Evolutionary conservation across 2,329 filamentous ascomycete species (phyloP).

Genomic region (Leptodontidium sp.): DNA sequence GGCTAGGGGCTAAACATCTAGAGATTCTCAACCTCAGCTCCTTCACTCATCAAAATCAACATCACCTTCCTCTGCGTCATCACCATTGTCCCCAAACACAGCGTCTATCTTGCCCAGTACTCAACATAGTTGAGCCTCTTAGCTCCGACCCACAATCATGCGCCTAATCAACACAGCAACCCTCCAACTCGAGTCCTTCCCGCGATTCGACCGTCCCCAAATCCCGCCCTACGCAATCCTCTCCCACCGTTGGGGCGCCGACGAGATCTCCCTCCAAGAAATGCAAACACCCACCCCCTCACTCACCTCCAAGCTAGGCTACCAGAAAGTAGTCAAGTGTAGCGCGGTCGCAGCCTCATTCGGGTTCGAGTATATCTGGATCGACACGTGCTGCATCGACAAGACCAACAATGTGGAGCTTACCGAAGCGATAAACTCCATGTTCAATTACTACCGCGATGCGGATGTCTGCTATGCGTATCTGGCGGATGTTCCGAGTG

Average conservation of each 20-base stretch:
- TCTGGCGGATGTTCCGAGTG: conserved; percentile 22
- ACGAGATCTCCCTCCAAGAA: background rate
- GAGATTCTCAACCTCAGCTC: background rate
- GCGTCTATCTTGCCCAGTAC: no score
- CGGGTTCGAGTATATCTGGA: conserved; percentile 32
- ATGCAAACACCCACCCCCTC: background rate
- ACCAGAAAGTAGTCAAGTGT: background rate
- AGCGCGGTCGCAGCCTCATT: conserved; percentile 24
- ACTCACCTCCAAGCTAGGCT: background rate
- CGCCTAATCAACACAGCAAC: background rate
- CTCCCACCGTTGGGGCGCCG: background rate
- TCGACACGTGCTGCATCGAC: conserved; percentile 40
- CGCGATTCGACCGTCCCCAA: background rate
- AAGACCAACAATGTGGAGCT: conserved; percentile 31
- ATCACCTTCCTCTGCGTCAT: no score
- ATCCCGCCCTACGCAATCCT: conserved; percentile 1
- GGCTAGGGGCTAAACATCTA: background rate
- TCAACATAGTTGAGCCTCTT: no score
- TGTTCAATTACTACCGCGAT: conserved; percentile 30
- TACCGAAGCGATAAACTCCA: conserved; percentile 33
- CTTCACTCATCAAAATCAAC: background rate
- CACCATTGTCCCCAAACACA: background rate
- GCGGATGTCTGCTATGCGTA: conserved; percentile 36
- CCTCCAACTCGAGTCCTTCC: conserved; percentile 2
- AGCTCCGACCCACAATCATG: background rate